Base-by-base conservation (phyloP, 2,329 filamentous ascomycete genomes). In the Malbranchea cinnamomea region DNA sequence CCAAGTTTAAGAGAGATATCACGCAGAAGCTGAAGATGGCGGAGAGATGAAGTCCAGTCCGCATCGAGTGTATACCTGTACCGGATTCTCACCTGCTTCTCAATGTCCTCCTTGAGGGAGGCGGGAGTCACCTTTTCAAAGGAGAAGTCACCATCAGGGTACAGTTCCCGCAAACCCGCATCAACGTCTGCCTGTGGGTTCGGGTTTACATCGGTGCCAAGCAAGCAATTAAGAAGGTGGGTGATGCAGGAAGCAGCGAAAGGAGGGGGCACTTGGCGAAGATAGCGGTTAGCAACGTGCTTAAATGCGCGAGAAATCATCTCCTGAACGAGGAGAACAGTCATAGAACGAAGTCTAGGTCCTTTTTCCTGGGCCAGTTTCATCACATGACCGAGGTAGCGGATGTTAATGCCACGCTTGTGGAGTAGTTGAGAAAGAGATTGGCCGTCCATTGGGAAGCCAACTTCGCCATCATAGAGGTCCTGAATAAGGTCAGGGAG, bases 381-480 rank as follows among this genome's bases (percentile, higher is more conserved):
- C 8, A 82, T 78, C 38, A 98, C 59, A 54, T 75, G 78, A 41
- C 89, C 89, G n/a, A 95, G 68, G 54, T 98, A 98, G 47, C 91
- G 74, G 38, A 95, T 70, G 60, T 98, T 98, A 62, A 98, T 85
- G 58, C 89, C 89, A 23, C 87, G 81, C 66, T 93, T 93, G 64
- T 98, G 89, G 49, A 98, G 67, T 30, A 94, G 70, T 41, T 76
- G 74, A 45, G 78, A 82, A 35, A 98, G 65, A 12, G 87, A 94
- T 47, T 80, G 72, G n/a, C 89, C 89, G 46, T 98, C 91, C 83
- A 95, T 94, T 8, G 89, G 89, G 63, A 95, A 95, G 46, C 87
- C 89, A 41, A 93, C 78, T 43, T 98, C 87, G 5, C 83, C 85
- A 41, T 92, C 82, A 49, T 79, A 78, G 35, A 98, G 69, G 46